phyloP scores from a whole-genome alignment of 306 rosid genomes.

The Casuarina cunninghamiana region DNA sequence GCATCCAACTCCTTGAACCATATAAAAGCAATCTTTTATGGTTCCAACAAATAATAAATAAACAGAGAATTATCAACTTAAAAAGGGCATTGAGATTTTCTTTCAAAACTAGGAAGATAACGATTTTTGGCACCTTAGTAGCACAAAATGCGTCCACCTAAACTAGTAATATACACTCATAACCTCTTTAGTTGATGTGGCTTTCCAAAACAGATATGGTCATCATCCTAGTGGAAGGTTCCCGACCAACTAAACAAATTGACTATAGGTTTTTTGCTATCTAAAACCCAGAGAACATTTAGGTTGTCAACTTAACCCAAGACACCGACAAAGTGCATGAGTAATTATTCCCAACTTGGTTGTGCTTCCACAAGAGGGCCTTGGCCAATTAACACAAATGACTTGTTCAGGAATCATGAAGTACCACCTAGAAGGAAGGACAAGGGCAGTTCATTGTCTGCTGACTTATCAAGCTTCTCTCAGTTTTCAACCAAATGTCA shows the following conservation, averaged over 20 bases:
- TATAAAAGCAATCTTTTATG: background rate
- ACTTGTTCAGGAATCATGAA: background rate
- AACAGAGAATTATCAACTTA: background rate
- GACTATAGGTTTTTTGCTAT: background rate
- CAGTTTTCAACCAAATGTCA: background rate
- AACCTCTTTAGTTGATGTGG: background rate
- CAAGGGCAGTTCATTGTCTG: background rate
- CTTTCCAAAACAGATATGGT: background rate
- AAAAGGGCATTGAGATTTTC: background rate
- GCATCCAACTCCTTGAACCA: slow-evolving; percentile 1
- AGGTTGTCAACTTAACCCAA: background rate
- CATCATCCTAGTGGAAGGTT: background rate
- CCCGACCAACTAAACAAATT: background rate
- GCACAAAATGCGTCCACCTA: background rate
- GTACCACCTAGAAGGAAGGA: background rate
- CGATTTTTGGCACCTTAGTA: background rate
- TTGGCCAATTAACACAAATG: background rate
- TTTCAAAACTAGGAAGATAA: background rate
- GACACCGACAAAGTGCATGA: background rate
- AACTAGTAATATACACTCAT: background rate
- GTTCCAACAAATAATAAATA: background rate
- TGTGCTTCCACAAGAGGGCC: background rate
- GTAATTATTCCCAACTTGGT: background rate
- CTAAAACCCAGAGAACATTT: background rate
- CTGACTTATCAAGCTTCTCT: background rate